A percentile compares a stretch with the other conserved stretches of the same genome.
Conservation (phyloP, 1,284 basidiomycete species). For the Puccinia hordei region DNA sequence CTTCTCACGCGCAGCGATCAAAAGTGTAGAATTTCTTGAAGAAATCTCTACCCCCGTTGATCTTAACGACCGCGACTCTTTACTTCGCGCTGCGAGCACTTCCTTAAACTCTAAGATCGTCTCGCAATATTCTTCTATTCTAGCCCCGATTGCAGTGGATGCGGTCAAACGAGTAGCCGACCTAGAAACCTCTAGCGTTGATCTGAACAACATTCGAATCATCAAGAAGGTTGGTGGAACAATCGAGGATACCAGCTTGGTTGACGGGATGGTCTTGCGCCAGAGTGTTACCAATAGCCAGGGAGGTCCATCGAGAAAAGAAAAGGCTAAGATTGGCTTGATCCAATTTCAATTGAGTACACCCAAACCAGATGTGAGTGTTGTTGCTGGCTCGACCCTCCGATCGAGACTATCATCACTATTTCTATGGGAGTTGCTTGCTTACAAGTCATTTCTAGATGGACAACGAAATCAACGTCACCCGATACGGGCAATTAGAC, state of each 20-base stretch:
- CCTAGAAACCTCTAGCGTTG: constrained; percentile 78
- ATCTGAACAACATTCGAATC: constrained; percentile 91
- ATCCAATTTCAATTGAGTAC: constrained; percentile 98
- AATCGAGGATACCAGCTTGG: constrained; percentile 96
- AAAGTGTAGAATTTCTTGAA: constrained; percentile 89
- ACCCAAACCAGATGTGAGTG: constrained; percentile 90
- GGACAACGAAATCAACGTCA: constrained; percentile 99
- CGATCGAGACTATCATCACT: not conserved
- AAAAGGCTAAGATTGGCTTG: constrained; percentile 97
- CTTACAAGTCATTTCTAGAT: constrained; percentile 66
- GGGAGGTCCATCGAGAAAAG: constrained; percentile 90
- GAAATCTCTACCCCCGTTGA: constrained; percentile 93
- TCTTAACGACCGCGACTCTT: constrained; percentile 79
- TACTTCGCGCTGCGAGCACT: constrained; percentile 90
- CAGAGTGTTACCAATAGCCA: constrained; percentile 88
- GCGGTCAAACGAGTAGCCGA: constrained; percentile 90
- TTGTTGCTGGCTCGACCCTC: not conserved
- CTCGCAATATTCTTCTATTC: constrained; percentile 95
- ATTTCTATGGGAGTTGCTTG: not conserved
- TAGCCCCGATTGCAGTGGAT: constrained; percentile 94
- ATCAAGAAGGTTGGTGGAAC: constrained; percentile 99
- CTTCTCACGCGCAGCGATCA: constrained; percentile 86
- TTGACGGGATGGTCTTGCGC: constrained; percentile 93
- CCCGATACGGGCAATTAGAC: constrained; percentile 99
- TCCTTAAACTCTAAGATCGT: constrained; percentile 99